Evolutionary conservation across 202 grass and related monocot species (phyloP), one percentile per base, ranked within the genome.

Genomic region (Schoenoplectus triqueter): DNA sequence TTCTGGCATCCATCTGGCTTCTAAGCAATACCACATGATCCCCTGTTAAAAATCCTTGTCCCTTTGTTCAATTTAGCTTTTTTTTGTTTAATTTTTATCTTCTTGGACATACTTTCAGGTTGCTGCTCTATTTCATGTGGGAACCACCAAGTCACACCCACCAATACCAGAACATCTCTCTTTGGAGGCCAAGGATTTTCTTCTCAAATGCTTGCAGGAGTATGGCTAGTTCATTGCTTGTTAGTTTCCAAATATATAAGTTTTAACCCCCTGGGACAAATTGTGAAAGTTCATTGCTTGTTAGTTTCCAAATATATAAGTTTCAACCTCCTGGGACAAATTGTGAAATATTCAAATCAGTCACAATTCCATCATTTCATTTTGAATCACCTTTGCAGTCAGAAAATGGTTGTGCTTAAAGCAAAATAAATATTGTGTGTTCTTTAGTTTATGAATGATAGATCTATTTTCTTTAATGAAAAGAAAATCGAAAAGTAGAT

Each of bases 151-250:
- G 75, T 95, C 96, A 49, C 96, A 98, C 83, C 96, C 96, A 69
- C 93, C 93, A 82, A 98, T 98, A 87, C 96, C 96, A 85, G 96
- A 98, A 80, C 96, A 98, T 85, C 80, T 98, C 67, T 98, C 96
- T 1, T 88, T 54, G 63, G 93, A 98, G 87, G 91, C 93, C 22
- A 95, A 95, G 85, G 90, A 98, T 92, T 98, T 98, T 90, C 91
- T 98, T 69, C 81, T 95, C 73, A 98, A 98, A 87, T 98, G 96
- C 90, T 90, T 98, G 84, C 96, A 95, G 69, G 88, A 98, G 96
- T 98, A 98, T 91, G 93, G 56, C 44, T 81, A 74, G 31, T 31
- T 31, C 31, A 31, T 31, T 31, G 31, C 31, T 31, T 31, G 31
- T 31, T 31, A 31, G 41, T 72, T 84, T 74, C 41, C 10, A 67